Evolutionary conservation across 192 early-diverging fungal genomes (phyloP), one percentile per base, ranked within the genome.

Genomic region (Coemansia sp.): DNA sequence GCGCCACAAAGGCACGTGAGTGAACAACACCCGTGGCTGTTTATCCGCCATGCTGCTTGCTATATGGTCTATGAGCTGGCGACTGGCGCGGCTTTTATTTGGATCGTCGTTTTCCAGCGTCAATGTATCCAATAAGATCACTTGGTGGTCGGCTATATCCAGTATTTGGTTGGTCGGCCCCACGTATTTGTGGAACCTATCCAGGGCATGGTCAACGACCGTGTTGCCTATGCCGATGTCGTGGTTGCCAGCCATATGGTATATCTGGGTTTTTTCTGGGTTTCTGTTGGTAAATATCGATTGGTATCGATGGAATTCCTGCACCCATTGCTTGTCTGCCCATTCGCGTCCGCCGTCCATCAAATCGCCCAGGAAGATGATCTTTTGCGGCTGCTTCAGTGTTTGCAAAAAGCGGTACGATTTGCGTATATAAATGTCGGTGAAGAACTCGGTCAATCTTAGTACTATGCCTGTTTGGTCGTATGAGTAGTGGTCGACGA

Each of bases 401-500:
- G 73, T 54, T 48, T 90, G 86, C 11, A 96, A 39, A 6, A 86
- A 70, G 17, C 58, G 67, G 74, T 93, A 98, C 65, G 93, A 93
- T 6, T 91, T 87, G 64, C 85, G 84, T 88, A 96, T 91, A 74
- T 94, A 96, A 0, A 93, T 76, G 66, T 95, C 95, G 11, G 91
- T 93, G 74, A 91, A 94, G 60, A 92, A 92, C 70, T 96, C 87
- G 7, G 87, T 86, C 4, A 91, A 32, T 9, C 64, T 69, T 6
- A 94, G 84, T 0, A 90, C 36, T 2, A 89, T 36, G 0, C 92
- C 92, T 9, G 84, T 73, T 45, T 90, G 90, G 4, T 84, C 74
- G 70, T 98, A 98, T 9, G 95, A 97, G 70, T 91, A 91, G 38
- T 89, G 81, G 74, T 97, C 96, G 41, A 94, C 95, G 48, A 98